Conservation (phyloP, 2,329 filamentous ascomycete species). For the Scedosporium minutisporum region DNA sequence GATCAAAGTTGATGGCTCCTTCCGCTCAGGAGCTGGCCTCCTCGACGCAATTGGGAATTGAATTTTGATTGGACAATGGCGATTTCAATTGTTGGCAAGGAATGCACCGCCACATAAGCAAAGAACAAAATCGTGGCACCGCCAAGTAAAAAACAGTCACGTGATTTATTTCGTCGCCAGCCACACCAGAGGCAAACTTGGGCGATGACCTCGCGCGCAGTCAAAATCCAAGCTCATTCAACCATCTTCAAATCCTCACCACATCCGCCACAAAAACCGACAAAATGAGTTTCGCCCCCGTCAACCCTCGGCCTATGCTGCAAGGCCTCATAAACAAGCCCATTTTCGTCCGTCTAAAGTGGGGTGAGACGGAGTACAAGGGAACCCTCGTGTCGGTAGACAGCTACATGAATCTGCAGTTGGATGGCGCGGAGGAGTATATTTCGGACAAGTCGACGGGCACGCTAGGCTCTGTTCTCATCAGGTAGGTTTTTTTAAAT, state of each 20-base stretch:
- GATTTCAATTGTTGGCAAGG: background rate
- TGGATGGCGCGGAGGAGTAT: constrained; percentile 84
- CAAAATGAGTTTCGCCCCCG: constrained; percentile 61
- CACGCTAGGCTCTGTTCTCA: constrained; percentile 80
- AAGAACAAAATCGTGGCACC: background rate
- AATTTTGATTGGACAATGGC: too few species aligned
- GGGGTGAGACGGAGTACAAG: constrained; percentile 96
- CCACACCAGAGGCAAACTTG: background rate
- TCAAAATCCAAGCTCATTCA: background rate
- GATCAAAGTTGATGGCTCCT: too few species aligned
- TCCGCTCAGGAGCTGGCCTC: too few species aligned
- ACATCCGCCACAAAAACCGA: background rate
- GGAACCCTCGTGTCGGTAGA: constrained; percentile 87
- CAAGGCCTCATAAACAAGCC: constrained; percentile 88
- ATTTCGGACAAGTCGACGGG: constrained; percentile 81
- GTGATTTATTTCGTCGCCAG: background rate
- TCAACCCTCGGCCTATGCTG: constrained; percentile 95
- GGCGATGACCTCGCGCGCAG: background rate
- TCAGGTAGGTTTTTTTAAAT: constrained; percentile 52
- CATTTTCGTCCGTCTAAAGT: constrained; percentile 89
- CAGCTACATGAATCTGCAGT: constrained; percentile 98
- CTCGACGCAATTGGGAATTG: too few species aligned
- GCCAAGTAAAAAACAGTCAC: background rate
- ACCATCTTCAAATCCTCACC: background rate
- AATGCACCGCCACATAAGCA: background rate